Percentiles rank a stretch among this genome's conserved stretches.
These are phyloP conservation scores for Schizophyllum commune DNA, from an alignment of 1,284 basidiomycete species.

Conservation along the genomic window DNA sequence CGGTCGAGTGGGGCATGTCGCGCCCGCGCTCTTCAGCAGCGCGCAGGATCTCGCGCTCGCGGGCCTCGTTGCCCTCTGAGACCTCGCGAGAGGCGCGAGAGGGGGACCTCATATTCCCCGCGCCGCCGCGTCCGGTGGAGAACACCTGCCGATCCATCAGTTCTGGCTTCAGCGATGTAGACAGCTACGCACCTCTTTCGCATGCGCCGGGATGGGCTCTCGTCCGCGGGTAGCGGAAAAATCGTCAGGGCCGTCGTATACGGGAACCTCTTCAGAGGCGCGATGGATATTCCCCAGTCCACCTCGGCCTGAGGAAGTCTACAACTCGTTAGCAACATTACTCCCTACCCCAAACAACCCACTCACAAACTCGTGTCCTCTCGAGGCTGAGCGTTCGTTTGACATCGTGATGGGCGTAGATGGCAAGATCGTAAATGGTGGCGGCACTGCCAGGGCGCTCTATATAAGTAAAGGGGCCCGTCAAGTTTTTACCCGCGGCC, in stretches of 20 bases:
- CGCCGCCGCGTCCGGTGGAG: conserved; percentile 69
- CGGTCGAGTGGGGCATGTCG: conserved; percentile 40
- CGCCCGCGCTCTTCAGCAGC: conserved; percentile 28
- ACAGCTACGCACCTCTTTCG: conserved; percentile 20
- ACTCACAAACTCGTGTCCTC: conserved; percentile 23
- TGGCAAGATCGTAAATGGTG: background rate
- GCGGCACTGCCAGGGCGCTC: background rate
- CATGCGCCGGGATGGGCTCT: conserved; percentile 35
- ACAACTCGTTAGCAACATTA: background rate
- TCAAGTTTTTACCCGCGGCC: background rate
- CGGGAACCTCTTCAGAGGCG: conserved; percentile 34
- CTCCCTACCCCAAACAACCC: background rate
- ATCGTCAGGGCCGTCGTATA: conserved; percentile 34
- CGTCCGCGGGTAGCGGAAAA: conserved; percentile 45
- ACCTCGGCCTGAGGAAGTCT: conserved; percentile 59
- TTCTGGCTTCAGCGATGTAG: background rate
- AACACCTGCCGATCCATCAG: conserved; percentile 28
- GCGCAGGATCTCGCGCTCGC: conserved; percentile 39
- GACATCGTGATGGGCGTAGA: background rate
- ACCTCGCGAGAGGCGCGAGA: conserved; percentile 58
- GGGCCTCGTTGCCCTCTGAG: conserved; percentile 25
- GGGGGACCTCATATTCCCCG: conserved; percentile 70
- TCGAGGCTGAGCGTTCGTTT: conserved; percentile 20
- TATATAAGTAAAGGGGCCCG: background rate
- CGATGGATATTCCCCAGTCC: conserved; percentile 60